Conservation (phyloP, 2,329 filamentous ascomycete species). For the Byssoonygena ceratinophila region DNA sequence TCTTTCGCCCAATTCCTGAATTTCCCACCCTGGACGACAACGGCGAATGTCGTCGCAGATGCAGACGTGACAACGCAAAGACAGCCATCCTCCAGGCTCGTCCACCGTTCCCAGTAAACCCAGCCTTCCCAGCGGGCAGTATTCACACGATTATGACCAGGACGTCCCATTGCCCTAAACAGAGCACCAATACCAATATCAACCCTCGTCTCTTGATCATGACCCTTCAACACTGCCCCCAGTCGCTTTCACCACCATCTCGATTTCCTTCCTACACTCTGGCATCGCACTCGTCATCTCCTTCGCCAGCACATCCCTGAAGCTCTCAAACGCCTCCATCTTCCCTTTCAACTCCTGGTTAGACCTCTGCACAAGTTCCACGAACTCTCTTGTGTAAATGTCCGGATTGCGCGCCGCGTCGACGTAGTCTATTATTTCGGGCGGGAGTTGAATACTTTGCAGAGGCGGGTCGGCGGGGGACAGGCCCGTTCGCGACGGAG, state of each 20-base stretch:
- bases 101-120: too few relatives aligned
- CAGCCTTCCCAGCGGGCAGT: not conserved
- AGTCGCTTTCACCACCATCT: slow-evolving; percentile 38
- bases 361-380: slow-evolving; percentile 51
- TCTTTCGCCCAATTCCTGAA: too few relatives aligned
- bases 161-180: too few relatives aligned
- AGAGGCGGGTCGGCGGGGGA: slow-evolving; percentile 33
- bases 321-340: slow-evolving; percentile 47
- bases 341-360: slow-evolving; percentile 55
- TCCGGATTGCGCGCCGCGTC: slow-evolving; percentile 54
- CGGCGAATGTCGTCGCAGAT: too few relatives aligned
- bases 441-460: slow-evolving; percentile 45
- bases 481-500: slow-evolving; percentile 9
- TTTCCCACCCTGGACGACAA: too few relatives aligned
- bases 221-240: slow-evolving; percentile 17
- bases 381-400: slow-evolving; percentile 56
- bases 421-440: slow-evolving; percentile 54
- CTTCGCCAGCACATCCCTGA: slow-evolving; percentile 49
- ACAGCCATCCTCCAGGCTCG: too few relatives aligned
- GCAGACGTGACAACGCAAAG: too few relatives aligned
- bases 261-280: slow-evolving; percentile 45
- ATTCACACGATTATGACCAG: not conserved
- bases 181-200: too few relatives aligned
- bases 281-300: slow-evolving; percentile 51
- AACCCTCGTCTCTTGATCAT: too few relatives aligned